Evolutionary conservation across 352 stramenopile species (phyloP).

Genomic region (Globisporangium irregulare): DNA sequence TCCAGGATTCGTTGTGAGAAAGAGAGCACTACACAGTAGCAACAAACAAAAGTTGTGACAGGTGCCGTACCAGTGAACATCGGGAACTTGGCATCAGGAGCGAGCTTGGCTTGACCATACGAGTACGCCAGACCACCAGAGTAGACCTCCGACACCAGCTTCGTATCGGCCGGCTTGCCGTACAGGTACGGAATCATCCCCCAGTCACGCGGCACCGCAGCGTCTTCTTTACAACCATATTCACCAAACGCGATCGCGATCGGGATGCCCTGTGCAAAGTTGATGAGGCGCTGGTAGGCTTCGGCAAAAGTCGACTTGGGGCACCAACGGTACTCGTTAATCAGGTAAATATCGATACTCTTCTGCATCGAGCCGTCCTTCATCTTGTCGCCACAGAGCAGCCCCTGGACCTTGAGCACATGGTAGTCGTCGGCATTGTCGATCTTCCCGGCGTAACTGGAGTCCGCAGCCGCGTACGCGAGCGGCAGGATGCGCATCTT

Average conservation of each 20-base stretch:
- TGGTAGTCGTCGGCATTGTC: conserved; percentile 75
- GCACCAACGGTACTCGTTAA: conserved; percentile 90
- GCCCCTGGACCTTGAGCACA: conserved; percentile 76
- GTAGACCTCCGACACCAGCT: conserved; percentile 75
- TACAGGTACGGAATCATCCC: conserved; percentile 83
- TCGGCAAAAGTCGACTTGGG: conserved; percentile 59
- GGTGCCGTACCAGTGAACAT: conserved; percentile 69
- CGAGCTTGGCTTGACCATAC: conserved; percentile 81
- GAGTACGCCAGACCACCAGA: conserved; percentile 84
- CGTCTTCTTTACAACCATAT: conserved; percentile 72
- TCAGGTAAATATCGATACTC: conserved; percentile 87
- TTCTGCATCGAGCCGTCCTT: conserved; percentile 74
- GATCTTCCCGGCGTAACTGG: conserved; percentile 55
- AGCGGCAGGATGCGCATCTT: conserved; percentile 76
- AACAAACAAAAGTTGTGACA: not conserved
- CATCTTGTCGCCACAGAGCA: conserved; percentile 84
- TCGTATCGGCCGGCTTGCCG: conserved; percentile 52
- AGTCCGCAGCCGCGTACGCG: conserved; percentile 79
- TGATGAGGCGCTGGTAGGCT: conserved; percentile 71
- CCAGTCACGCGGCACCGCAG: conserved; percentile 48
- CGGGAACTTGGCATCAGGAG: conserved; percentile 61
- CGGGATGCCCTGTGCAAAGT: conserved; percentile 70
- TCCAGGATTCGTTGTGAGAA: conserved; percentile 6
- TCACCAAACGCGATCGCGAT: conserved; percentile 82
- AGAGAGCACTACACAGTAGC: not conserved